Conservation (phyloP, 2,329 filamentous ascomycete genomes). For the Alternaria burnsii region DNA sequence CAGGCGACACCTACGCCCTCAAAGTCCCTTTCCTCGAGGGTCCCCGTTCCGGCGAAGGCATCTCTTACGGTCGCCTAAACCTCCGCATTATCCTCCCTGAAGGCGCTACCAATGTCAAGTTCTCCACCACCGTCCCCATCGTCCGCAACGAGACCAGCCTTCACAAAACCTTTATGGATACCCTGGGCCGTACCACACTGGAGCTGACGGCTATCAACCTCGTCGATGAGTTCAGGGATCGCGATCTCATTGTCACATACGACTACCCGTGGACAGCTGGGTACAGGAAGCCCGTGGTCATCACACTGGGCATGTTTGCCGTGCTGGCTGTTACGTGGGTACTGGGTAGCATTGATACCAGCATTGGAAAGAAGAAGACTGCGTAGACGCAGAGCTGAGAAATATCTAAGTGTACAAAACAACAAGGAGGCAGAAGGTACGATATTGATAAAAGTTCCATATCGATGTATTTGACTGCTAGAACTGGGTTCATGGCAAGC, state of each 20-base stretch:
- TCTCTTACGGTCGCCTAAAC: slow-evolving; percentile 83
- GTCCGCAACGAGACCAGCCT: slow-evolving; percentile 67
- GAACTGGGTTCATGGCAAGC: slow-evolving; percentile 12
- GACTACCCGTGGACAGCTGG: slow-evolving; percentile 78
- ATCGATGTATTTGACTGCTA: slow-evolving; percentile 2
- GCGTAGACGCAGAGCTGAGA: slow-evolving; percentile 22
- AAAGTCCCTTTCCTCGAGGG: slow-evolving; percentile 94
- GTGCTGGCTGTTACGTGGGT: slow-evolving; percentile 79
- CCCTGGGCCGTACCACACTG: slow-evolving; percentile 83
- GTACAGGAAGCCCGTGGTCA: slow-evolving; percentile 85
- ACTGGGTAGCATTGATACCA: slow-evolving; percentile 80
- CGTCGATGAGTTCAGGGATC: slow-evolving; percentile 87
- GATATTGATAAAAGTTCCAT: neutral
- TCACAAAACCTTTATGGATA: slow-evolving; percentile 95
- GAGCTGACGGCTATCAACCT: slow-evolving; percentile 84
- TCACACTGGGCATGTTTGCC: slow-evolving; percentile 76
- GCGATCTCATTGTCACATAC: slow-evolving; percentile 85
- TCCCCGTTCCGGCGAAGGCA: slow-evolving; percentile 82
- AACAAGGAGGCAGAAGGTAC: neutral
- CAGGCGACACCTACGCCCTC: slow-evolving; percentile 78
- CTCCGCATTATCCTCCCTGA: slow-evolving; percentile 89
- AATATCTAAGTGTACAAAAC: slow-evolving; percentile 1
- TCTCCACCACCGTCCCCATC: slow-evolving; percentile 76
- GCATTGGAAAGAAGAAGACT: slow-evolving; percentile 70
- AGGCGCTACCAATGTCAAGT: slow-evolving; percentile 85